phyloP scores from a whole-genome alignment of 148 eudicot species.

The Dianthus caryophyllus region DNA sequence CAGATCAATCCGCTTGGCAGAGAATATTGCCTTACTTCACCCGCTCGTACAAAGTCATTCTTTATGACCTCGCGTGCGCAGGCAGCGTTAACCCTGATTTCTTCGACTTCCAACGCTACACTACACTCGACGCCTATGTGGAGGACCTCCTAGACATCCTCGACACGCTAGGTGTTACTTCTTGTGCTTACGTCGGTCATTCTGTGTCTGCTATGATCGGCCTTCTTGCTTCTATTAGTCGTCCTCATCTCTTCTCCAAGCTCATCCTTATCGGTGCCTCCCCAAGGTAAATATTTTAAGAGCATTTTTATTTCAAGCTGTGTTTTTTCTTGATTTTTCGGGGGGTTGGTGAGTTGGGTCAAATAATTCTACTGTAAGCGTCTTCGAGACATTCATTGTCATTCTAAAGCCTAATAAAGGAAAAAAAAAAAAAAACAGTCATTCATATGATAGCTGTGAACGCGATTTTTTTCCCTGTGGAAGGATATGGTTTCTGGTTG shows the following conservation, averaged over 20 bases:
- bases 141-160: conserved; percentile 77
- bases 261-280: conserved; percentile 49
- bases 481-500: background rate
- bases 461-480: too few relatives aligned
- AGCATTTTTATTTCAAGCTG: background rate
- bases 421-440: too few relatives aligned
- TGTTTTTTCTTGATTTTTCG: background rate
- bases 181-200: conserved; percentile 54
- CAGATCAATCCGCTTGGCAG: conserved; percentile 94
- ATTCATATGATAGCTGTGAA: too few relatives aligned
- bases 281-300: conserved; percentile 49
- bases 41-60: conserved; percentile 50
- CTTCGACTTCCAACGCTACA: conserved; percentile 77
- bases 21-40: conserved; percentile 65
- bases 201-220: conserved; percentile 49
- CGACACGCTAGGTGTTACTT: conserved; percentile 42
- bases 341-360: background rate
- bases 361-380: too few relatives aligned
- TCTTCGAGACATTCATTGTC: too few relatives aligned
- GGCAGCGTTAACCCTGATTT: conserved; percentile 86
- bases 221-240: conserved; percentile 36
- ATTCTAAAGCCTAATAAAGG: too few relatives aligned
- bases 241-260: conserved; percentile 33
- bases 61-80: conserved; percentile 88
- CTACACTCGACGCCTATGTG: conserved; percentile 69